Percentiles rank a stretch among this genome's conserved stretches.
phyloP scores from a whole-genome alignment of 768 basidiomycete genomes.

The Cystofilobasidium capitatum region DNA sequence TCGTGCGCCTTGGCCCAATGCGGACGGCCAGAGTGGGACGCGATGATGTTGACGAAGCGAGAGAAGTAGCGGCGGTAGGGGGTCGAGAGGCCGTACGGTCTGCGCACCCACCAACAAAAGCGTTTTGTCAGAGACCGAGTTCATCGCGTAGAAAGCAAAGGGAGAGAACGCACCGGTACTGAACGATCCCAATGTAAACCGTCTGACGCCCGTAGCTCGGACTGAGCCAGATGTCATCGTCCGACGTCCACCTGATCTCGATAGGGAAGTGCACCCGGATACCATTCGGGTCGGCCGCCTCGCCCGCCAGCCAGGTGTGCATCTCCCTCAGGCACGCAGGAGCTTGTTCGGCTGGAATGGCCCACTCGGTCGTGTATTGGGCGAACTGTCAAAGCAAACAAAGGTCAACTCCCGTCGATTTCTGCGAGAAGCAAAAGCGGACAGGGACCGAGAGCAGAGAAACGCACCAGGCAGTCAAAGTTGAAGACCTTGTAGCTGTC shows the following conservation, averaged over 20 bases:
- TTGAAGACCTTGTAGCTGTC: conserved; percentile 80
- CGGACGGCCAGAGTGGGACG: conserved; percentile 64
- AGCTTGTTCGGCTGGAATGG: conserved; percentile 64
- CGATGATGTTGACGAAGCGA: conserved; percentile 62
- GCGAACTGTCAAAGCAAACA: conserved; percentile 50
- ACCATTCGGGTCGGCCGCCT: conserved; percentile 59
- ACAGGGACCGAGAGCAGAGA: background rate
- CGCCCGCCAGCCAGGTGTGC: conserved; percentile 57
- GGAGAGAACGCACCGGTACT: conserved; percentile 65
- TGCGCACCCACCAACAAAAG: conserved; percentile 34
- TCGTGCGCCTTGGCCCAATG: conserved; percentile 95
- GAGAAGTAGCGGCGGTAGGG: conserved; percentile 71
- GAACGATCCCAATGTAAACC: conserved; percentile 95
- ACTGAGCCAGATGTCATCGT: conserved; percentile 89
- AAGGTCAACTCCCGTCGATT: background rate
- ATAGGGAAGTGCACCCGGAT: conserved; percentile 83
- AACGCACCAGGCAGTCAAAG: conserved; percentile 74
- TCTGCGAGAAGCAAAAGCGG: background rate
- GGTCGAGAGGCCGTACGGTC: conserved; percentile 74
- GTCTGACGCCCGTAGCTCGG: conserved; percentile 70
- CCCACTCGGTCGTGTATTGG: conserved; percentile 94
- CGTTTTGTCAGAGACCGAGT: background rate
- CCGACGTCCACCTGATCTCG: conserved; percentile 78
- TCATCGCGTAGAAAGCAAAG: background rate
- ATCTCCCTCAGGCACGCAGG: conserved; percentile 61